A percentile compares a stretch with the other conserved stretches of the same genome.
These are phyloP conservation scores for Eucalyptus tenuipes DNA, from an alignment of 345 rosid species.

Conservation along the genomic window DNA sequence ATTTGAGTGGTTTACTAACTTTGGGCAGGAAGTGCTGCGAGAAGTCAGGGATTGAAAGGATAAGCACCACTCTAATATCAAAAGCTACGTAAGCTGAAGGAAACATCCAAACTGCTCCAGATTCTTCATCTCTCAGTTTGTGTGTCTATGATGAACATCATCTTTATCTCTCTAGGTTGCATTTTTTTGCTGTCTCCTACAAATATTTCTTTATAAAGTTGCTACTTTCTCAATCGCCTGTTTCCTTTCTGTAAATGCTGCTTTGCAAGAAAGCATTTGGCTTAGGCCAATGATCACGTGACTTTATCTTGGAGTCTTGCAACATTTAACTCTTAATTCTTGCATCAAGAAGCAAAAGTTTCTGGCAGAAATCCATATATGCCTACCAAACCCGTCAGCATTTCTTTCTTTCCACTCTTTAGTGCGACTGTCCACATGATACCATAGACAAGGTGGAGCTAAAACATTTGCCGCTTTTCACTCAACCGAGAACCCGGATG, in stretches of 20 bases:
- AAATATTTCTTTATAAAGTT: neutral
- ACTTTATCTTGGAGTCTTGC: too few relatives aligned
- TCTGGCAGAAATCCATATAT: too few relatives aligned
- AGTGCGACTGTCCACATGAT: neutral
- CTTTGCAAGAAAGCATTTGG: neutral
- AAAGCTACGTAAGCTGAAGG: slow-evolving; percentile 26
- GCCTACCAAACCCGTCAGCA: neutral
- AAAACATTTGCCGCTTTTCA: neutral
- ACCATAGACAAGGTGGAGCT: neutral
- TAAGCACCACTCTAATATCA: slow-evolving; percentile 44
- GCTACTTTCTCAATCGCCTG: neutral
- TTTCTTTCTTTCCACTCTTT: neutral
- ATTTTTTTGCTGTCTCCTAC: neutral
- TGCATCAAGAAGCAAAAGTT: too few relatives aligned
- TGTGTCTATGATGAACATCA: neutral
- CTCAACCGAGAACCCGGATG: too few relatives aligned
- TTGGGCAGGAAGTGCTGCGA: slow-evolving; percentile 55
- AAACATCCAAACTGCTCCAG: slow-evolving; percentile 26
- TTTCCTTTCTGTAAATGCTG: neutral
- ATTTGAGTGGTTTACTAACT: neutral
- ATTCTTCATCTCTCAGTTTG: slow-evolving; percentile 1
- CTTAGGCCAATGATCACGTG: neutral
- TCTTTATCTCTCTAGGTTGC: neutral
- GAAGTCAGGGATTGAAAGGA: slow-evolving; percentile 47
- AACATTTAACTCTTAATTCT: too few relatives aligned